These are phyloP conservation scores for Pleurostoma richardsiae DNA, from an alignment of 2,329 filamentous ascomycete genomes.

Conservation along the genomic window DNA sequence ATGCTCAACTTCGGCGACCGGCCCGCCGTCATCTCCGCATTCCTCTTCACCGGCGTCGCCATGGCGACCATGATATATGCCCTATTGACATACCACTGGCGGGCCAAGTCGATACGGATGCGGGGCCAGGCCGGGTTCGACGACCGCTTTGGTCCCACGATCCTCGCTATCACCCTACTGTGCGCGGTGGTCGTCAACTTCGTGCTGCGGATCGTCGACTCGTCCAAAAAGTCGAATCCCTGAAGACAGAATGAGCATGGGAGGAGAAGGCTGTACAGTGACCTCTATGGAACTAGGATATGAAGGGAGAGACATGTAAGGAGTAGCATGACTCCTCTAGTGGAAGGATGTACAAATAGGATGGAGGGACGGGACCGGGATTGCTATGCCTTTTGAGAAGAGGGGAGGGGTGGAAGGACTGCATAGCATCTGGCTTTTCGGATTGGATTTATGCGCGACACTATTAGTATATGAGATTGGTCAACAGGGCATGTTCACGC, in stretches of 20 bases:
- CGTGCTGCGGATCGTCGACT: slow-evolving; percentile 65
- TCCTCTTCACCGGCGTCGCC: slow-evolving; percentile 88
- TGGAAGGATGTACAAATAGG: too few relatives aligned
- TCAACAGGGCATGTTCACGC: too few relatives aligned
- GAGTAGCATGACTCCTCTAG: too few relatives aligned
- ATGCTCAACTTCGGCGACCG: slow-evolving; percentile 97
- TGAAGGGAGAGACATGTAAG: too few relatives aligned
- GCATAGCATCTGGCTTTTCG: too few relatives aligned
- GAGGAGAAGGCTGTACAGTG: too few relatives aligned
- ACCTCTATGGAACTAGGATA: too few relatives aligned
- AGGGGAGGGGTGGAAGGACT: too few relatives aligned
- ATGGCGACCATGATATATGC: slow-evolving; percentile 96
- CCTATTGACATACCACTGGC: slow-evolving; percentile 93
- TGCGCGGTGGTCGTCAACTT: slow-evolving; percentile 96
- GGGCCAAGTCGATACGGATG: slow-evolving; percentile 85
- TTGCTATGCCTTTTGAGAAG: too few relatives aligned
- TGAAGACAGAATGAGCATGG: slow-evolving; percentile 9
- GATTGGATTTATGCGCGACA: too few relatives aligned
- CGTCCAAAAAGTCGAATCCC: slow-evolving; percentile 23
- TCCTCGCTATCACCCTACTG: slow-evolving; percentile 80
- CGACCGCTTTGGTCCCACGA: slow-evolving; percentile 88
- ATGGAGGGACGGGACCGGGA: too few relatives aligned
- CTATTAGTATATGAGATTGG: too few relatives aligned
- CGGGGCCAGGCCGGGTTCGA: slow-evolving; percentile 94
- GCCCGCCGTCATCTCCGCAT: slow-evolving; percentile 88